These are phyloP conservation scores for Metschnikowia gelsemii DNA, from an alignment of 805 yeast species.

Conservation along the genomic window DNA sequence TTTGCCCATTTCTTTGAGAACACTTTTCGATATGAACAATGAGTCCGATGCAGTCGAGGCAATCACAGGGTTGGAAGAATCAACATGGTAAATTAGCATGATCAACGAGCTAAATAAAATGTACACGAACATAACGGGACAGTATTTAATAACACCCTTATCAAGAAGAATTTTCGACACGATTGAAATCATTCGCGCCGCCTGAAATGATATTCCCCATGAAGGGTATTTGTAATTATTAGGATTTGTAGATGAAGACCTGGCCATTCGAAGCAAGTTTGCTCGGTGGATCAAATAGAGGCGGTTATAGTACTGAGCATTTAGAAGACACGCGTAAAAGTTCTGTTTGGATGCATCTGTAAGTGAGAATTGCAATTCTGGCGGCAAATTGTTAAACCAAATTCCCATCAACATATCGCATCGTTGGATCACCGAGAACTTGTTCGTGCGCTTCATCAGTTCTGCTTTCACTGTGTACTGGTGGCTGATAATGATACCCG, in stretches of 20 bases:
- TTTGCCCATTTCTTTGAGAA: constrained; percentile 36
- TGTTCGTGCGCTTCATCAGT: constrained; percentile 44
- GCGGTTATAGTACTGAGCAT: constrained; percentile 71
- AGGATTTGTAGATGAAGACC: constrained; percentile 39
- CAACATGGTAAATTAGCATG: constrained; percentile 70
- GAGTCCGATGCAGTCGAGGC: constrained; percentile 46
- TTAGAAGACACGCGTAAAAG: constrained; percentile 56
- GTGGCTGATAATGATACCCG: constrained; percentile 65
- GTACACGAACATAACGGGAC: constrained; percentile 61
- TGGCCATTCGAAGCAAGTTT: constrained; percentile 54
- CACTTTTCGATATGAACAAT: constrained; percentile 37
- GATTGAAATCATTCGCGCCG: constrained; percentile 71
- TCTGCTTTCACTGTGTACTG: constrained; percentile 72
- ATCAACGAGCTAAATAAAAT: constrained; percentile 62
- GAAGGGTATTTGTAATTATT: constrained; percentile 56
- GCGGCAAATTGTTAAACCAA: constrained; percentile 70
- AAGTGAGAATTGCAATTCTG: constrained; percentile 59
- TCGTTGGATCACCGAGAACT: constrained; percentile 52
- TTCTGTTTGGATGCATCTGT: constrained; percentile 53
- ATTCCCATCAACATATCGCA: constrained; percentile 76
- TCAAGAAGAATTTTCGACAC: constrained; percentile 57
- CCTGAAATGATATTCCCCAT: constrained; percentile 82
- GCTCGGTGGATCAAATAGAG: constrained; percentile 70
- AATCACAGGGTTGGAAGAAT: constrained; percentile 40
- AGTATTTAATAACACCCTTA: constrained; percentile 47